Conservation (phyloP, 1,139 yeast species). For the Nakaseomyces delphensis region DNA sequence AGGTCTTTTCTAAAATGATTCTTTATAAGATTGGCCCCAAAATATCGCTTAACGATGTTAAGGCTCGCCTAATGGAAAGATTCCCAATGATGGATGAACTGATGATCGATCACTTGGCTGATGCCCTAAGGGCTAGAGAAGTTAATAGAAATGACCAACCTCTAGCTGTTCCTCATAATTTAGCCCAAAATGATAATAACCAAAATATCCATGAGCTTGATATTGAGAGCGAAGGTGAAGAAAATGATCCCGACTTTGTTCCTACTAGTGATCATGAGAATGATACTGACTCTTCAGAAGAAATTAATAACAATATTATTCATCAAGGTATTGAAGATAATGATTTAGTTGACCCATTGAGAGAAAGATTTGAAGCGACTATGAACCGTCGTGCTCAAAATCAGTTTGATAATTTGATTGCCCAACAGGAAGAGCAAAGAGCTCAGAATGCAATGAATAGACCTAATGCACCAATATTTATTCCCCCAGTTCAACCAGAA, state of each 20-base stretch:
- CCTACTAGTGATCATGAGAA: constrained; percentile 8
- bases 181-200: constrained; percentile 7
- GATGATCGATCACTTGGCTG: constrained; percentile 24
- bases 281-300: constrained; percentile 9
- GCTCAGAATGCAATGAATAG: constrained; percentile 9
- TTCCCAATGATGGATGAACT: constrained; percentile 29
- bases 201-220: constrained; percentile 11
- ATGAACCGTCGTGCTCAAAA: constrained; percentile 18
- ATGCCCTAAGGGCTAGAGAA: constrained; percentile 23
- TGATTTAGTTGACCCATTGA: constrained; percentile 6
- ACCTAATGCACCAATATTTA: constrained; percentile 8
- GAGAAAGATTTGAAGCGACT: constrained; percentile 10
- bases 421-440: constrained; percentile 11
- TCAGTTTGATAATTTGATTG: constrained; percentile 18
- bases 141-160: constrained; percentile 12
- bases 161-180: constrained; percentile 12
- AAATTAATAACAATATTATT: constrained; percentile 8
- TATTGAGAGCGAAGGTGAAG: constrained; percentile 12
- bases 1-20: constrained; percentile 52
- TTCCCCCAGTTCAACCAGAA: constrained; percentile 7
- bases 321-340: constrained; percentile 8
- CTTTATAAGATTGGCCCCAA: constrained; percentile 51
- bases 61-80: constrained; percentile 21
- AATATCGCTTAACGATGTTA: constrained; percentile 34
- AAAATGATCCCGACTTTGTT: constrained; percentile 14